These are phyloP conservation scores for Lactarius psammicola DNA, from an alignment of 768 basidiomycete species.

Conservation along the genomic window DNA sequence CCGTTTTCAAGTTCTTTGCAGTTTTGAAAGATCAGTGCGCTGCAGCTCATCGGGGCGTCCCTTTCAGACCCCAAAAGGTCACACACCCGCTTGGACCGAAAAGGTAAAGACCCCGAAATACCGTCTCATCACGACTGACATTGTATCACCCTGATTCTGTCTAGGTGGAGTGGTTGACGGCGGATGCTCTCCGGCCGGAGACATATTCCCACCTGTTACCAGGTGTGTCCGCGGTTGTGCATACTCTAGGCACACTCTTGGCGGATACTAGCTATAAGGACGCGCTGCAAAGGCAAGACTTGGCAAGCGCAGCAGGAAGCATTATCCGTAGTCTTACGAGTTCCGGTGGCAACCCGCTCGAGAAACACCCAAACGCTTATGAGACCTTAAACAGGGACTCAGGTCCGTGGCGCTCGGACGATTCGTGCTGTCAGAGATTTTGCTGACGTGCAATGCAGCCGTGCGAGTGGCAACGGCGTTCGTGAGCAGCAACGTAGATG, in stretches of 20 bases:
- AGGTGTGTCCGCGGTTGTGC: conserved; percentile 74
- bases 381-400: conserved; percentile 86
- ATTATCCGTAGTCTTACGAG: conserved; percentile 44
- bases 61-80: conserved; percentile 85
- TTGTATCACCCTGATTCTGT: conserved; percentile 14
- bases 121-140: conserved; percentile 8
- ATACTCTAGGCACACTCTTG: conserved; percentile 89
- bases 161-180: conserved; percentile 86
- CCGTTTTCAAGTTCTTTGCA: neutral
- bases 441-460: conserved; percentile 42
- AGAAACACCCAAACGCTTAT: conserved; percentile 53
- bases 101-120: conserved; percentile 48
- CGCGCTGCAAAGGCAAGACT: conserved; percentile 57
- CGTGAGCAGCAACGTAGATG: conserved; percentile 47
- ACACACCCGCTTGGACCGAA: conserved; percentile 80
- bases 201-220: conserved; percentile 70
- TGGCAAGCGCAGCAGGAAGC: conserved; percentile 50
- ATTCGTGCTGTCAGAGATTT: conserved; percentile 13
- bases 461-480: conserved; percentile 78
- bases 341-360: conserved; percentile 56
- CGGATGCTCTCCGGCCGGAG: conserved; percentile 75
- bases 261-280: conserved; percentile 81
- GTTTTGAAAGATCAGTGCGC: neutral
- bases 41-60: conserved; percentile 82
- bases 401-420: conserved; percentile 50